These are phyloP conservation scores for Flaveria bidentis DNA, from an alignment of 129 eudicot species.

Conservation along the genomic window DNA sequence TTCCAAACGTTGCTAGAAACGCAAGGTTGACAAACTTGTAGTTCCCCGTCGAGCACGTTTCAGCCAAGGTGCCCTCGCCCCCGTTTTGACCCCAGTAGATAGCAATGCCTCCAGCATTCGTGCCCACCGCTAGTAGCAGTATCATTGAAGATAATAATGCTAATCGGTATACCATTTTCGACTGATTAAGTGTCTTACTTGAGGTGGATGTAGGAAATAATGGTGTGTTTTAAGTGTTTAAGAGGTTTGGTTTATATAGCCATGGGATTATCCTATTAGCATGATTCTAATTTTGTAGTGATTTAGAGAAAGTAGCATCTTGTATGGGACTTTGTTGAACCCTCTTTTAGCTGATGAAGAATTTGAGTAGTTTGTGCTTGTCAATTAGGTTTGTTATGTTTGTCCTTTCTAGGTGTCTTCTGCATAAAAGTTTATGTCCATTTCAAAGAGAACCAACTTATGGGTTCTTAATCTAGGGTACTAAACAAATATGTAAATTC, in stretches of 20 bases:
- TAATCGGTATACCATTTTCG: slow-evolving; percentile 20
- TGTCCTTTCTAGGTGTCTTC: slow-evolving; percentile 11
- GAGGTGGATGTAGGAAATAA: not conserved
- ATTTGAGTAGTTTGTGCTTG: slow-evolving; percentile 10
- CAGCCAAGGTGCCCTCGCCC: slow-evolving; percentile 40
- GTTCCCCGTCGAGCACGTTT: slow-evolving; percentile 39
- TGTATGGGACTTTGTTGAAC: slow-evolving; percentile 29
- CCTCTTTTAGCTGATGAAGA: slow-evolving; percentile 7
- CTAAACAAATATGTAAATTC: not conserved
- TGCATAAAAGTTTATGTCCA: slow-evolving; percentile 2
- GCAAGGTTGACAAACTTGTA: slow-evolving; percentile 39
- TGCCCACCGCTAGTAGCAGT: slow-evolving; percentile 20
- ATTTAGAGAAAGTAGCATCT: not conserved
- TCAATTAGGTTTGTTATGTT: slow-evolving; percentile 21
- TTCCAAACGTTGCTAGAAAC: slow-evolving; percentile 37
- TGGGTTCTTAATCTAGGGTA: not conserved
- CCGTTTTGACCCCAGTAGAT: slow-evolving; percentile 54
- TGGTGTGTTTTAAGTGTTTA: slow-evolving; percentile 2
- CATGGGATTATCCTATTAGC: not conserved
- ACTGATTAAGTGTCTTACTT: not conserved
- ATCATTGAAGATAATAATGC: slow-evolving; percentile 22
- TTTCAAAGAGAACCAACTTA: not conserved
- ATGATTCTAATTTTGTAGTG: not conserved
- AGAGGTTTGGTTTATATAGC: slow-evolving; percentile 21
- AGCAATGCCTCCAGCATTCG: slow-evolving; percentile 42